Evolutionary conservation across 164 flowering plant species (phyloP), one percentile per base, ranked within the genome.

Genomic region (Sedum album): DNA sequence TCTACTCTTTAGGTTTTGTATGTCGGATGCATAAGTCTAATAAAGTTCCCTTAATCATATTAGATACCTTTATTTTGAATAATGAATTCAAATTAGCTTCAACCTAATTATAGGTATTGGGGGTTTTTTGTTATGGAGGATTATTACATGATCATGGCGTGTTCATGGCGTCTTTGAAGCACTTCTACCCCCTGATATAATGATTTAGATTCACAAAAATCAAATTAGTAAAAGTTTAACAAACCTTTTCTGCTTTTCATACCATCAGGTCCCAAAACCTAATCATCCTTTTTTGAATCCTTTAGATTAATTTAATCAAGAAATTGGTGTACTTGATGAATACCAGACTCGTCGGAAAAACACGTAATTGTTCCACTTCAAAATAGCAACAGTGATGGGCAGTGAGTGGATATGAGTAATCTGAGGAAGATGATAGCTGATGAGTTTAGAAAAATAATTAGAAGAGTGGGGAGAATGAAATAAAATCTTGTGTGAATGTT

Each of bases 311-410:
- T 9, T 55, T 55, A 26, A 26, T 55, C 31, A 28, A 55, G 17
- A 25, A 6, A 55, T 14, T 23, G 26, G 8, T 21, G 25, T 53
- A 26, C 31, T 55, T 55, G 61, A 55, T 31, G 61, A 55, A 55
- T 55, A 55, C 61, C 61, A 55, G 31, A 55, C 61, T 55, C 31
- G 5, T 55, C 11, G 21, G 61, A 26, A 55, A 55, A 55, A 25
- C 15, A 55, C 31, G 14, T 21, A 15, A 7, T 11, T 55, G 61
- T 26, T 55, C 61, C 61, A 55, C 61, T 1, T 25, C 61, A 25
- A 26, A 55, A 55, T 55, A 55, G 31, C 31, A 55, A 25, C 38
- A 55, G 61, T 55, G 61, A 55, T 55, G 61, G 61, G 61, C 61
- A 55, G 31, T 55, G 61, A 55, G 61, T 53, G 60, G 60, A 8